Conservation (phyloP, 495 filamentous ascomycete species). For the Bacidia rubella region DNA sequence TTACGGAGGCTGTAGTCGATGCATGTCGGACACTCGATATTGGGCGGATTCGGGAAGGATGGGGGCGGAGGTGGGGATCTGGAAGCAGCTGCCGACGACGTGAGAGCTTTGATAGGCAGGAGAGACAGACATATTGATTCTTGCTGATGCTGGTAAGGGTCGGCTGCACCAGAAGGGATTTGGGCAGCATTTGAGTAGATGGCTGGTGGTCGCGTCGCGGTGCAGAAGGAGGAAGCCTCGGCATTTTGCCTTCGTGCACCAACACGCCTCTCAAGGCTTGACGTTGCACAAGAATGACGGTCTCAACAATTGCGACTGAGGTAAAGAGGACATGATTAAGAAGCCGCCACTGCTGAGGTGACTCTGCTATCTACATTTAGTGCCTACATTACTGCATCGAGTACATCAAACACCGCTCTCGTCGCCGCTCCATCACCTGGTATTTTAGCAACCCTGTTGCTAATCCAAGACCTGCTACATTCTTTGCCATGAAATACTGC, state of each 20-base stretch:
- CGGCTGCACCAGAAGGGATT: too few relatives aligned
- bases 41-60: too few relatives aligned
- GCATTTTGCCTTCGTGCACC: too few relatives aligned
- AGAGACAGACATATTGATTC: not conserved
- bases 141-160: not conserved
- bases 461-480: not conserved
- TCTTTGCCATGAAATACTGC: not conserved
- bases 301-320: too few relatives aligned
- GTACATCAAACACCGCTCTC: not conserved
- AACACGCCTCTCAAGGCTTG: too few relatives aligned
- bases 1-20: conserved; percentile 19
- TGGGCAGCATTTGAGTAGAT: too few relatives aligned
- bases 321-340: not conserved
- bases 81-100: not conserved
- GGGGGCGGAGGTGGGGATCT: not conserved
- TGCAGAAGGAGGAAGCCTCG: too few relatives aligned
- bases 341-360: not conserved
- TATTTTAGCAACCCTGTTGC: not conserved
- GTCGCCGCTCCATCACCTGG: not conserved
- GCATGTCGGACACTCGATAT: conserved; percentile 1
- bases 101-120: not conserved
- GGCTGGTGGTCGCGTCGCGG: too few relatives aligned
- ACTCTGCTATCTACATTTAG: conserved; percentile 12
- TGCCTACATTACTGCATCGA: not conserved
- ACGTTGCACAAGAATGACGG: too few relatives aligned